Percentiles rank a stretch among this genome's conserved stretches.
Conservation (phyloP, 192 early-diverging fungal species). For the Umbelopsis sp. region DNA sequence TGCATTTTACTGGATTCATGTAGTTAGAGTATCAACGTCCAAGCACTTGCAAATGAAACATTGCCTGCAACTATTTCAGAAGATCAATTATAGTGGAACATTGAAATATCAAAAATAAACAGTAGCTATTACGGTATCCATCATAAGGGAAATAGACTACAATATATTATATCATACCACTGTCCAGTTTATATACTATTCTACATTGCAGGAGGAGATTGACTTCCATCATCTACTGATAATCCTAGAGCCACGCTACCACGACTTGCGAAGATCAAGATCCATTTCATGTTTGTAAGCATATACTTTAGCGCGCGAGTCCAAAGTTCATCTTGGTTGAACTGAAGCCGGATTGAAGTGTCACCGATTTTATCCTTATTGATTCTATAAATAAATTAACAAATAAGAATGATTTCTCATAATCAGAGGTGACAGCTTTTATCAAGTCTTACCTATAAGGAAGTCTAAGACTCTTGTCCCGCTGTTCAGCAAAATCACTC, state of each 20-base stretch:
- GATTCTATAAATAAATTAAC: slow-evolving; percentile 49
- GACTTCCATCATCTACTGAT: neutral
- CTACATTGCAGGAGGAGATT: slow-evolving; percentile 10
- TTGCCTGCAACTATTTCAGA: too few species aligned
- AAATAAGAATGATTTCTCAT: neutral
- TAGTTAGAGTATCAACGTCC: too few species aligned
- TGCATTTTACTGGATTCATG: too few species aligned
- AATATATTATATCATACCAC: too few species aligned
- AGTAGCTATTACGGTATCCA: too few species aligned
- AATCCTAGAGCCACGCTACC: slow-evolving; percentile 18
- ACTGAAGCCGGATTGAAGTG: slow-evolving; percentile 79
- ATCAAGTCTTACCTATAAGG: slow-evolving; percentile 85
- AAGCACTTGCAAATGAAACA: too few species aligned
- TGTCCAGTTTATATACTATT: neutral
- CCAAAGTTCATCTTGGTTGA: slow-evolving; percentile 92
- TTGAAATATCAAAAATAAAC: too few species aligned
- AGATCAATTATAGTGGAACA: too few species aligned
- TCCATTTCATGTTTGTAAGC: slow-evolving; percentile 89
- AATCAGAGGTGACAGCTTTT: too few species aligned
- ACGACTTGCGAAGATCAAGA: slow-evolving; percentile 70
- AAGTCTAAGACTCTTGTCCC: slow-evolving; percentile 73
- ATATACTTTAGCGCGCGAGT: slow-evolving; percentile 88
- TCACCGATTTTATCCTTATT: slow-evolving; percentile 89
- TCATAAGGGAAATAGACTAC: too few species aligned
- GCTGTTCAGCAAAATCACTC: slow-evolving; percentile 75